Conservation (phyloP, 257 asterid genomes). For the Jacaranda mimosifolia region DNA sequence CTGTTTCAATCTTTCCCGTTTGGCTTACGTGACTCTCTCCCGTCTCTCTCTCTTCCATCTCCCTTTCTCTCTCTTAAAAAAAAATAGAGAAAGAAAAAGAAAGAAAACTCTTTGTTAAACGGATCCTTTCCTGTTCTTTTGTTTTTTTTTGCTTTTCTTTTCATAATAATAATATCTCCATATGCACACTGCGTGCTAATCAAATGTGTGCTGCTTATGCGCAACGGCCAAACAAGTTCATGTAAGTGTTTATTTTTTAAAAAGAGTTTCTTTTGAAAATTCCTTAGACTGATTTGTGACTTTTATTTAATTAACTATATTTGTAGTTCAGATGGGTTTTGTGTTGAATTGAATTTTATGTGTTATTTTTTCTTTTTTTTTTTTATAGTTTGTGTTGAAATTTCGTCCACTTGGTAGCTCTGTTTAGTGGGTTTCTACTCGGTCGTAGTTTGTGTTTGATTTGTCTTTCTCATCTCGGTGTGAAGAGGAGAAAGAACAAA, state of each 20-base stretch:
- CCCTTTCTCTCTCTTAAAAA: constrained; percentile 22
- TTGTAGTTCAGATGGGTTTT: constrained; percentile 33
- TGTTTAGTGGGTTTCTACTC: constrained; percentile 45
- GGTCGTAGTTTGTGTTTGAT: constrained; percentile 54
- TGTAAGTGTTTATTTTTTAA: constrained; percentile 47
- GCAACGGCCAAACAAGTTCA: constrained; percentile 46
- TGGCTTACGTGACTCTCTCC: constrained; percentile 18
- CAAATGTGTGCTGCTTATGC: constrained; percentile 52
- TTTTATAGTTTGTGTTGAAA: constrained; percentile 40
- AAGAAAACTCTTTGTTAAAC: constrained; percentile 36
- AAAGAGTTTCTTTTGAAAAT: neutral
- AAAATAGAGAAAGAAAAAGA: neutral
- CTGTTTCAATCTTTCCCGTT: constrained; percentile 34
- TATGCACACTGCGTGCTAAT: constrained; percentile 41
- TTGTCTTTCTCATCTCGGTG: constrained; percentile 30
- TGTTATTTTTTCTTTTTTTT: constrained; percentile 8
- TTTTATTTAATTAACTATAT: neutral
- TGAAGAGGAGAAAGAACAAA: constrained; percentile 20
- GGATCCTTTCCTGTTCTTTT: constrained; percentile 29
- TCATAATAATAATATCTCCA: constrained; percentile 14
- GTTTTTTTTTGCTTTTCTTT: neutral
- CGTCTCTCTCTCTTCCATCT: constrained; percentile 19
- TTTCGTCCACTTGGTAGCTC: constrained; percentile 41
- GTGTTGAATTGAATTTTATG: constrained; percentile 45
- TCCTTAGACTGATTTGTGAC: constrained; percentile 15